These are phyloP conservation scores for Neurospora sp. DNA, from an alignment of 495 filamentous ascomycete genomes.

Conservation along the genomic window DNA sequence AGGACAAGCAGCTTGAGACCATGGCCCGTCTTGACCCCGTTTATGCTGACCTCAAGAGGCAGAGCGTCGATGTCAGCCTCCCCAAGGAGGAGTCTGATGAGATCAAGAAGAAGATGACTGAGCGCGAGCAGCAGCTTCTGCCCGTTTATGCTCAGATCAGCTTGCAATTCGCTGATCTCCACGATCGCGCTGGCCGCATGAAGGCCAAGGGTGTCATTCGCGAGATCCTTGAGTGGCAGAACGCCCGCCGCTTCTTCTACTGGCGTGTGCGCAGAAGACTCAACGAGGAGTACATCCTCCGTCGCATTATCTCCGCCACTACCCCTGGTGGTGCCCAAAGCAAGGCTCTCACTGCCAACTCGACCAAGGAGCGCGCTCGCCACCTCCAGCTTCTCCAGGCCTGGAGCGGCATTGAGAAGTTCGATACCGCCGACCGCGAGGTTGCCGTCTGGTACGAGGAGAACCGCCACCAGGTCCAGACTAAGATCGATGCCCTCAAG, in stretches of 20 bases:
- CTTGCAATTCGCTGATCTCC: slow-evolving; percentile 90
- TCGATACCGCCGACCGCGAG: slow-evolving; percentile 65
- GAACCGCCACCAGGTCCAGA: slow-evolving; percentile 69
- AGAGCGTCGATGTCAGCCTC: slow-evolving; percentile 56
- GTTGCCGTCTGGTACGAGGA: slow-evolving; percentile 98
- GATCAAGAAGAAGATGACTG: slow-evolving; percentile 78
- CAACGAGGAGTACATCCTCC: slow-evolving; percentile 92
- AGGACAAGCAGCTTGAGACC: slow-evolving; percentile 93
- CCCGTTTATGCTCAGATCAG: slow-evolving; percentile 91
- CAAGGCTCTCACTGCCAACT: slow-evolving; percentile 29
- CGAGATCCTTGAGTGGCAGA: slow-evolving; percentile 69
- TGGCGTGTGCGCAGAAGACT: slow-evolving; percentile 96
- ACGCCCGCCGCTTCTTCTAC: slow-evolving; percentile 98
- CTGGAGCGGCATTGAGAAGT: slow-evolving; percentile 65
- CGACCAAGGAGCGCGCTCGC: slow-evolving; percentile 42
- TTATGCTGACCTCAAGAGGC: slow-evolving; percentile 74
- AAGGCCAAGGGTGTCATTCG: slow-evolving; percentile 93
- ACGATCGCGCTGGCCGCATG: slow-evolving; percentile 97
- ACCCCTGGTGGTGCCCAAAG: slow-evolving; percentile 17
- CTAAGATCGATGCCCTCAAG: slow-evolving; percentile 72
- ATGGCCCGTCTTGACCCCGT: slow-evolving; percentile 88
- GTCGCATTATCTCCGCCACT: slow-evolving; percentile 60
- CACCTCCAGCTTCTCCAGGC: slow-evolving; percentile 63
- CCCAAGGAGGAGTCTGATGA: slow-evolving; percentile 60
- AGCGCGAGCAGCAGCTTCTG: slow-evolving; percentile 78